A percentile compares a stretch with the other conserved stretches of the same genome.
Conservation (phyloP, 2,329 filamentous ascomycete species). For the Colletotrichum sublineola region DNA sequence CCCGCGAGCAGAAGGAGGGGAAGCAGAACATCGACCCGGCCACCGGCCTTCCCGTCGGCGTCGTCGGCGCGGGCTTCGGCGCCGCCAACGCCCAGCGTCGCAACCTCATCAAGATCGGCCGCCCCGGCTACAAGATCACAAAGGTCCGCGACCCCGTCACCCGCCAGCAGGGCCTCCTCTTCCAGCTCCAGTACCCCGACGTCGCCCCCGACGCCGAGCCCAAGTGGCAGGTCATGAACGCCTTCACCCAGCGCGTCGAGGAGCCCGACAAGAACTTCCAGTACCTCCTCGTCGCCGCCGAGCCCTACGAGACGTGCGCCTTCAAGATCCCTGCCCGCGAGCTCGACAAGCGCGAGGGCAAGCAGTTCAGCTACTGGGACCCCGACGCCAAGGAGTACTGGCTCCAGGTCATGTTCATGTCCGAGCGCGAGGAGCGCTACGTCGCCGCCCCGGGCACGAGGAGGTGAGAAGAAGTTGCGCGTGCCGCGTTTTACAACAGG, state of each 20-base stretch:
- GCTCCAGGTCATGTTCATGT: constrained; percentile 98
- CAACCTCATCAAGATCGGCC: constrained; percentile 93
- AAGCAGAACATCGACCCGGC: constrained; percentile 72
- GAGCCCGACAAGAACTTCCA: constrained; percentile 95
- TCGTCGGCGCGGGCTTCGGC: constrained; percentile 77
- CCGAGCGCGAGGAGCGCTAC: constrained; percentile 93
- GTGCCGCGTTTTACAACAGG: too few species aligned
- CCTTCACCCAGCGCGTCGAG: constrained; percentile 95
- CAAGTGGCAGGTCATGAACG: constrained; percentile 96
- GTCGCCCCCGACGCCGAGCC: constrained; percentile 82
- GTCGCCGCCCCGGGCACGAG: constrained; percentile 74
- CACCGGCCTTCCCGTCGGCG: constrained; percentile 79
- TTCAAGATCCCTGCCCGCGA: constrained; percentile 97
- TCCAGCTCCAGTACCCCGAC: constrained; percentile 96
- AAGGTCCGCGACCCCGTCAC: constrained; percentile 93
- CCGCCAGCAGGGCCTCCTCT: constrained; percentile 89
- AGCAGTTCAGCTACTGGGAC: constrained; percentile 96
- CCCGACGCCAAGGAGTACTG: constrained; percentile 96
- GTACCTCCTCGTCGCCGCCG: constrained; percentile 93
- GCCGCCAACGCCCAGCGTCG: constrained; percentile 69
- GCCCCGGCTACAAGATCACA: constrained; percentile 97
- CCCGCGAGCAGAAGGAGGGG: constrained; percentile 95
- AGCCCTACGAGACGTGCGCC: constrained; percentile 97
- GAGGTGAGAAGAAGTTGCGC: constrained; percentile 50
- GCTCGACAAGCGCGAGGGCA: constrained; percentile 88